Evolutionary conservation across 768 basidiomycete genomes (phyloP).

Genomic region (Boletus reticuloceps): DNA sequence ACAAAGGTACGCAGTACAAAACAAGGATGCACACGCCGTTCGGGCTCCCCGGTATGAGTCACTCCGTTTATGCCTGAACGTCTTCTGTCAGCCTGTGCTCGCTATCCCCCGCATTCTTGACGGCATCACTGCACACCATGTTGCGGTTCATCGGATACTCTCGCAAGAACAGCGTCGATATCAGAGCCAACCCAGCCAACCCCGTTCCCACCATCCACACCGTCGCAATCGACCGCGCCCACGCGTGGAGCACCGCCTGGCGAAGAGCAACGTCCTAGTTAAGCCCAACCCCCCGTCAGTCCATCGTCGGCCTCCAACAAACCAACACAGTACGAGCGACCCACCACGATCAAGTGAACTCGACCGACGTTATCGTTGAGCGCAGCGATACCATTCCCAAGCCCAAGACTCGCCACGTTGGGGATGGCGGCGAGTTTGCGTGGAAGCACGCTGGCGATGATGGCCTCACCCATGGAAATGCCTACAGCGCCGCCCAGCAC

Average conservation of each 20-base stretch:
- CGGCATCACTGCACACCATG: conserved; percentile 37
- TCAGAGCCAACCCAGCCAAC: conserved; percentile 49
- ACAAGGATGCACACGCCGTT: no score
- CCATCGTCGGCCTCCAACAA: neutral
- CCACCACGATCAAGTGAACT: conserved; percentile 32
- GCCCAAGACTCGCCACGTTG: conserved; percentile 19
- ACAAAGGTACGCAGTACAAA: no score
- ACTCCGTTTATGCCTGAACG: neutral
- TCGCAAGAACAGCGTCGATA: conserved; percentile 52
- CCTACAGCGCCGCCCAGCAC: conserved; percentile 72
- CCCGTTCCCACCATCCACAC: conserved; percentile 70
- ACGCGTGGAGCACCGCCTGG: conserved; percentile 55
- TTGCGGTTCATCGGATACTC: conserved; percentile 57
- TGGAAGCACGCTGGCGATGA: conserved; percentile 54
- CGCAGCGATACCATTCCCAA: conserved; percentile 37
- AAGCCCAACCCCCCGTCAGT: neutral
- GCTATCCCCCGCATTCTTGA: conserved; percentile 20
- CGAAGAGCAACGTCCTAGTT: conserved; percentile 49
- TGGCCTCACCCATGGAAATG: conserved; percentile 69
- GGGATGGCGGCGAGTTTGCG: conserved; percentile 35
- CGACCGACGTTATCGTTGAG: conserved; percentile 45
- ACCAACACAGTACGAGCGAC: neutral
- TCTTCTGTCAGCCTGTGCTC: neutral
- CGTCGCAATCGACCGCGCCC: conserved; percentile 57
- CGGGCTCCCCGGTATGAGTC: no score